Conservation (phyloP, 306 rosid genomes). For the Glycine soja region DNA sequence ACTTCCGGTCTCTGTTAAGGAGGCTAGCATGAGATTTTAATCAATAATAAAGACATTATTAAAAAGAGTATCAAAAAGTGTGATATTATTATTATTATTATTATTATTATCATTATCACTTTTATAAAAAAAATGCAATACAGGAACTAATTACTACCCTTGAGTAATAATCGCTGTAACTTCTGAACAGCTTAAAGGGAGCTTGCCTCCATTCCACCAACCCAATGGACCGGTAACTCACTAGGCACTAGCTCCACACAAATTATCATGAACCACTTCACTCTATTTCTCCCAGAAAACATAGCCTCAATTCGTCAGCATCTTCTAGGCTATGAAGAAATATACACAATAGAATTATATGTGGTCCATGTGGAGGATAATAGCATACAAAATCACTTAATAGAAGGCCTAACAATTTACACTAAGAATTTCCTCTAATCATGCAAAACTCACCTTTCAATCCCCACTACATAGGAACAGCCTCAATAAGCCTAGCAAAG, state of each 20-base stretch:
- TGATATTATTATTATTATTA: too few species aligned
- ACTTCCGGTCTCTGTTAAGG: too few species aligned
- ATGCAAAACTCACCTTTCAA: conserved; percentile 58
- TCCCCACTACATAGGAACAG: conserved; percentile 72
- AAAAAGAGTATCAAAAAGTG: too few species aligned
- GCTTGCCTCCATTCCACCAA: background rate
- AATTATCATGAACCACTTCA: background rate
- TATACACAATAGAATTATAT: conserved; percentile 44
- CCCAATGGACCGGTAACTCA: background rate
- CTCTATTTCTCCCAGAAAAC: background rate
- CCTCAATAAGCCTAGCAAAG: conserved; percentile 90
- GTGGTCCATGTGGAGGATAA: conserved; percentile 7
- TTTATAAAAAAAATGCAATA: too few species aligned
- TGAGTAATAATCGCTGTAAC: too few species aligned
- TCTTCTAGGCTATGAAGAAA: conserved; percentile 37
- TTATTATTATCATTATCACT: too few species aligned
- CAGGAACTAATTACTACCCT: too few species aligned
- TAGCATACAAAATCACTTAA: too few species aligned
- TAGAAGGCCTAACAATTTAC: too few species aligned
- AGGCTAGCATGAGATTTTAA: too few species aligned
- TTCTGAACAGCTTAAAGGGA: background rate
- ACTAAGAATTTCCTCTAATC: background rate
- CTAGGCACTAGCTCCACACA: background rate
- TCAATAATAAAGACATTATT: too few species aligned
- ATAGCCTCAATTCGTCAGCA: conserved; percentile 33